These are phyloP conservation scores for Termitomyces sp. DNA, from an alignment of 768 basidiomycete species.

Conservation along the genomic window DNA sequence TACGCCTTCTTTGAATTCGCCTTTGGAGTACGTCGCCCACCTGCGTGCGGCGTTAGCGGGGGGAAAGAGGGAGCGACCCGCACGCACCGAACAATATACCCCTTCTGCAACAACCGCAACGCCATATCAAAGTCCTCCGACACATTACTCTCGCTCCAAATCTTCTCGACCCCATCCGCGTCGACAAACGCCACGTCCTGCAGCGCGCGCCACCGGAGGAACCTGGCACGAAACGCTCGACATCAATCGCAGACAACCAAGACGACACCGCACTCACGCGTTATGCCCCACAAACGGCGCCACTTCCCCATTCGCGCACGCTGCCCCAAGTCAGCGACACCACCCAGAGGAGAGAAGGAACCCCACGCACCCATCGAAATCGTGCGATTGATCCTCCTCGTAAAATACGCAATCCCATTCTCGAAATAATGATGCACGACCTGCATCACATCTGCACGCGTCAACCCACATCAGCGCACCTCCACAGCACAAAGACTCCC, in stretches of 20 bases:
- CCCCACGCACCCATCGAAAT: constrained; percentile 62
- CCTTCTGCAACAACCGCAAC: constrained; percentile 50
- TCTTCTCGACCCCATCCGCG: constrained; percentile 59
- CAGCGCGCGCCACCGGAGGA: constrained; percentile 79
- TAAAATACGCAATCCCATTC: constrained; percentile 83
- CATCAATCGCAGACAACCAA: too few relatives aligned
- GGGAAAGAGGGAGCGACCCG: not conserved
- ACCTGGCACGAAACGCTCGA: constrained; percentile 22
- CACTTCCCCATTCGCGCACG: constrained; percentile 75
- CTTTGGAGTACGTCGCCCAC: constrained; percentile 82
- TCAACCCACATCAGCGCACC: not conserved
- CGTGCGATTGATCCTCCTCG: constrained; percentile 68
- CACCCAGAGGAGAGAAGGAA: too few relatives aligned
- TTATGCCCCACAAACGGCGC: constrained; percentile 84
- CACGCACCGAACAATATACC: constrained; percentile 60
- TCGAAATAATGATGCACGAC: constrained; percentile 87
- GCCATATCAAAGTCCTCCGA: constrained; percentile 86
- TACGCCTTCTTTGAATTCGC: constrained; percentile 88
- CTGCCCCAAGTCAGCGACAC: too few relatives aligned
- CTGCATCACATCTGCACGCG: constrained; percentile 71
- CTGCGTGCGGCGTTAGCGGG: constrained; percentile 23
- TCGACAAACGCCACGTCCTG: constrained; percentile 80
- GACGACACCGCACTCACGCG: constrained; percentile 36
- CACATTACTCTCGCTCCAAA: constrained; percentile 74
- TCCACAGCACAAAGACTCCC: not conserved